Evolutionary conservation across 2,329 filamentous ascomycete genomes (phyloP).

Genomic region (Zelopaecilomyces penicillatus): DNA sequence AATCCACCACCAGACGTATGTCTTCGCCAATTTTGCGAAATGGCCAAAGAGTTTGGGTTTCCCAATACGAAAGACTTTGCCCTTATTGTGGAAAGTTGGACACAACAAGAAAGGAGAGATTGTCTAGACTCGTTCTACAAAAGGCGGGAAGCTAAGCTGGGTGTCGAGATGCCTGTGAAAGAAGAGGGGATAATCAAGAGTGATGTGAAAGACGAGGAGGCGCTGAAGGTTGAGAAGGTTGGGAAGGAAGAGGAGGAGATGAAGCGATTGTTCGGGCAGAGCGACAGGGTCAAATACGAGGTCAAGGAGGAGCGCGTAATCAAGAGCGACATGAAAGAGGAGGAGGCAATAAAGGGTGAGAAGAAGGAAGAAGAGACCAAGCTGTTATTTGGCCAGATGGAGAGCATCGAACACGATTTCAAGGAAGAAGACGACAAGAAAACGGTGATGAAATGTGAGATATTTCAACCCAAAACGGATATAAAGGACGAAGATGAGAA

Average conservation of each 20-base stretch:
- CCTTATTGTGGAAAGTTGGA: slow-evolving; percentile 83
- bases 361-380: slow-evolving; percentile 9
- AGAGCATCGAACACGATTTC: no score
- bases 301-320: neutral
- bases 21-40: slow-evolving; percentile 79
- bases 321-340: slow-evolving; percentile 1
- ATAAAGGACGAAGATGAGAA: neutral
- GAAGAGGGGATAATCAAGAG: slow-evolving; percentile 8
- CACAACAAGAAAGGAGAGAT: slow-evolving; percentile 68
- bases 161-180: slow-evolving; percentile 14
- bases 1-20: slow-evolving; percentile 67
- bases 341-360: slow-evolving; percentile 7
- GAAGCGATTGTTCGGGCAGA: neutral
- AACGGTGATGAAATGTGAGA: neutral
- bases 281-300: slow-evolving; percentile 2
- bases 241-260: slow-evolving; percentile 5
- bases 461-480: neutral
- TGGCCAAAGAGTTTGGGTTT: slow-evolving; percentile 75
- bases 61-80: slow-evolving; percentile 74
- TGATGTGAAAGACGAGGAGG: slow-evolving; percentile 4
- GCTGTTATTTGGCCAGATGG: neutral
- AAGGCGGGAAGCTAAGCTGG: slow-evolving; percentile 48
- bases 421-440: neutral
- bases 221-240: slow-evolving; percentile 16
- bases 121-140: slow-evolving; percentile 76